These are phyloP conservation scores for Neonectria hederae DNA, from an alignment of 2,329 filamentous ascomycete species.

Conservation along the genomic window DNA sequence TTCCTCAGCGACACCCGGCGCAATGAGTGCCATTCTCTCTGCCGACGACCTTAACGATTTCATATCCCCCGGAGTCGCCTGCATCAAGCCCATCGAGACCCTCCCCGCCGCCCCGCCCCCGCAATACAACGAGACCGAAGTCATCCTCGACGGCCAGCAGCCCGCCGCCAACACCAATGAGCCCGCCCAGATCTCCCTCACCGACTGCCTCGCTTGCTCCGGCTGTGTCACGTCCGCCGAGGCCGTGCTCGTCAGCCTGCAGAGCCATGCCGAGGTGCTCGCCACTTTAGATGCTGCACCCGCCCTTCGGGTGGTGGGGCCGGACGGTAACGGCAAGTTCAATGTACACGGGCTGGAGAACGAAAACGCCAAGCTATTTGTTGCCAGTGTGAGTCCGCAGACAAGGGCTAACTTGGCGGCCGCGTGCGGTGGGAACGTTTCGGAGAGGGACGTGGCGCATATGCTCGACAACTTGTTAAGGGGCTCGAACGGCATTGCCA, in stretches of 20 bases:
- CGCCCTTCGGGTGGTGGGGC: slow-evolving; percentile 52
- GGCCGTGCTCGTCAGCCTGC: slow-evolving; percentile 93
- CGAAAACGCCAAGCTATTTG: slow-evolving; percentile 77
- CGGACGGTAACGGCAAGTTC: slow-evolving; percentile 47
- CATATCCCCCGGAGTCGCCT: slow-evolving; percentile 96
- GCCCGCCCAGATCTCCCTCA: slow-evolving; percentile 92
- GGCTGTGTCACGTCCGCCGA: slow-evolving; percentile 98
- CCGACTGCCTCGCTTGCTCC: slow-evolving; percentile 96
- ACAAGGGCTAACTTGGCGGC: slow-evolving; percentile 88
- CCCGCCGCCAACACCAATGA: slow-evolving; percentile 64
- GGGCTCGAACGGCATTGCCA: slow-evolving; percentile 73
- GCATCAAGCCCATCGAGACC: slow-evolving; percentile 96
- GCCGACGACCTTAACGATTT: slow-evolving; percentile 98
- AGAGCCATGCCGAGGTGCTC: slow-evolving; percentile 93
- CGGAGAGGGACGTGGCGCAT: slow-evolving; percentile 76
- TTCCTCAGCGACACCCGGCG: slow-evolving; percentile 37
- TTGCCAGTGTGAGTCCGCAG: slow-evolving; percentile 94
- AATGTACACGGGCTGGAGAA: slow-evolving; percentile 63
- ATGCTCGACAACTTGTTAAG: slow-evolving; percentile 84
- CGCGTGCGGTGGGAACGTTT: slow-evolving; percentile 76
- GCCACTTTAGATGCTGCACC: slow-evolving; percentile 77
- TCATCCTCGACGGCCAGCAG: slow-evolving; percentile 89
- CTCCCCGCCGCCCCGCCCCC: slow-evolving; percentile 68
- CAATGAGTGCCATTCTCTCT: slow-evolving; percentile 97
- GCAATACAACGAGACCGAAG: slow-evolving; percentile 73